Percentiles rank a stretch among this genome's conserved stretches.
These are phyloP conservation scores for Suillus subalutaceus DNA, from an alignment of 768 basidiomycete genomes.

Conservation along the genomic window DNA sequence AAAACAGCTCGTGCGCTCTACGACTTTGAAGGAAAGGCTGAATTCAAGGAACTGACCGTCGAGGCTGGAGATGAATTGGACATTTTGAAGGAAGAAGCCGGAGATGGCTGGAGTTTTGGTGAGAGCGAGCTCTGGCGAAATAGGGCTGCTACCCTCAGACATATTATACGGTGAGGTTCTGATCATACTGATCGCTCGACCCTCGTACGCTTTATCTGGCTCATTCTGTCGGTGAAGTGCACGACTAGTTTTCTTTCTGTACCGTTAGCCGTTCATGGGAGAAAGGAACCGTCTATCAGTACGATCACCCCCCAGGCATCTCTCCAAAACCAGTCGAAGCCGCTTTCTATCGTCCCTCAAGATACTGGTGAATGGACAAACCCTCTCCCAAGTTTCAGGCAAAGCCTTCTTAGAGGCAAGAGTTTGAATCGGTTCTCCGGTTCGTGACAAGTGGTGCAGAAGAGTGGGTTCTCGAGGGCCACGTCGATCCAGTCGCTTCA, in stretches of 20 bases:
- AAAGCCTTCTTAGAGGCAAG: slow-evolving; percentile 75
- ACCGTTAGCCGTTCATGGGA: slow-evolving; percentile 36
- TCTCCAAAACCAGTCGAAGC: slow-evolving; percentile 24
- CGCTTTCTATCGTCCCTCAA: slow-evolving; percentile 57
- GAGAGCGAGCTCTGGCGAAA: slow-evolving; percentile 53
- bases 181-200: slow-evolving; percentile 12
- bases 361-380: slow-evolving; percentile 69
- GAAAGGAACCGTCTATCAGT: slow-evolving; percentile 41
- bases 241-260: slow-evolving; percentile 63
- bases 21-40: slow-evolving; percentile 72
- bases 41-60: slow-evolving; percentile 72
- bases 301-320: slow-evolving; percentile 55
- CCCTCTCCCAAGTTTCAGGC: slow-evolving; percentile 67
- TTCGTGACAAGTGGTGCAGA: slow-evolving; percentile 89
- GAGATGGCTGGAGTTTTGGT: slow-evolving; percentile 85
- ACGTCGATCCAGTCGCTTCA: slow-evolving; percentile 26
- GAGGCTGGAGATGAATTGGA: slow-evolving; percentile 72
- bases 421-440: slow-evolving; percentile 82
- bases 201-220: background rate
- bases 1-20: slow-evolving; percentile 68
- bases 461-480: slow-evolving; percentile 77
- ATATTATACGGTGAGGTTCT: slow-evolving; percentile 70
- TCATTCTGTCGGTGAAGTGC: slow-evolving; percentile 46
- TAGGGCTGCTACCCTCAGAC: slow-evolving; percentile 70
- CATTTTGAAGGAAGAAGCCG: slow-evolving; percentile 70